Conservation (phyloP, 2,329 filamentous ascomycete species). For the Phaeophleospora eucalypticola region DNA sequence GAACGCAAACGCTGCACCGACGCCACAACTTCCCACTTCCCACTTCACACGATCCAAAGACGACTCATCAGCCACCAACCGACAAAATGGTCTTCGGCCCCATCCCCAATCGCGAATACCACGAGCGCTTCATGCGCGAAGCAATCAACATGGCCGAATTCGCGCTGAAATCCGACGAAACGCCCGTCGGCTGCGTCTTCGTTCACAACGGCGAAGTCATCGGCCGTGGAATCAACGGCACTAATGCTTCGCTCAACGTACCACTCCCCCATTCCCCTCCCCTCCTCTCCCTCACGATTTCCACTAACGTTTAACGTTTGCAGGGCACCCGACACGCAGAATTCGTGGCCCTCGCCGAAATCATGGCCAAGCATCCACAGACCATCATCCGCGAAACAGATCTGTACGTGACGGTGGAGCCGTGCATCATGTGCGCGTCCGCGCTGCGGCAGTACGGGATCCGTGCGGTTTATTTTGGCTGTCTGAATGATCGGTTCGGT, state of each 20-base stretch:
- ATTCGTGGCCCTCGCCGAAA: slow-evolving; percentile 75
- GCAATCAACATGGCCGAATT: slow-evolving; percentile 85
- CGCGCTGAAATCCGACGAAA: slow-evolving; percentile 82
- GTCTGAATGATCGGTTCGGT: slow-evolving; percentile 93
- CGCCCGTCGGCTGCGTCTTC: slow-evolving; percentile 92
- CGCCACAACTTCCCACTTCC: background rate
- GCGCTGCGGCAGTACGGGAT: slow-evolving; percentile 84
- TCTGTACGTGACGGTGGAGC: slow-evolving; percentile 96
- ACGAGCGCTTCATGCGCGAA: slow-evolving; percentile 72
- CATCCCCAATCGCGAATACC: slow-evolving; percentile 43
- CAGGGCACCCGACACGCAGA: slow-evolving; percentile 92
- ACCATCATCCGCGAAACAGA: slow-evolving; percentile 68
- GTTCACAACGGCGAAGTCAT: slow-evolving; percentile 77
- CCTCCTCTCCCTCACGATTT: background rate
- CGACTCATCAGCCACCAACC: background rate
- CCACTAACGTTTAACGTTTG: background rate
- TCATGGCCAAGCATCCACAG: slow-evolving; percentile 61
- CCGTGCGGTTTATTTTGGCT: slow-evolving; percentile 88
- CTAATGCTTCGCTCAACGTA: slow-evolving; percentile 75
- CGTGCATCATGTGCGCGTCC: slow-evolving; percentile 97
- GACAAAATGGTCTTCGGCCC: slow-evolving; percentile 30
- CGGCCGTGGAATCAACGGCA: slow-evolving; percentile 92
- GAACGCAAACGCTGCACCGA: background rate
- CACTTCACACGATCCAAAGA: background rate
- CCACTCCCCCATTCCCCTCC: background rate